phyloP scores from a whole-genome alignment of 805 yeast species.

The Clavispora fructus region DNA sequence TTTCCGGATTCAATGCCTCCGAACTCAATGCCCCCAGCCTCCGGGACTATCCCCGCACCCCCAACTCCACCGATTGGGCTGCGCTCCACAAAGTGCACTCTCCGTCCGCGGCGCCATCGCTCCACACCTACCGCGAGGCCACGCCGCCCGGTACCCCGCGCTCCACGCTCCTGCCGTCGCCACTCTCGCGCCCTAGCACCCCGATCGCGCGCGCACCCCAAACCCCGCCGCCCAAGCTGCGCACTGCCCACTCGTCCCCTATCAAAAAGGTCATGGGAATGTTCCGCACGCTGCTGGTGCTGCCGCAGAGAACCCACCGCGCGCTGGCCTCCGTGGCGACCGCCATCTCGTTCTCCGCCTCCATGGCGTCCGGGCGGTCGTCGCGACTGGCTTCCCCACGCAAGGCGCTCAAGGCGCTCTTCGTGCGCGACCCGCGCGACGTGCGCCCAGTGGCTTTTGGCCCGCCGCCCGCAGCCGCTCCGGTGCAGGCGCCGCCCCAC shows the following conservation, averaged over 20 bases:
- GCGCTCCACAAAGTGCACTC: slow-evolving; percentile 17
- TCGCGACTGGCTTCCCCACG: slow-evolving; percentile 29
- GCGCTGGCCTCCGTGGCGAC: slow-evolving; percentile 20
- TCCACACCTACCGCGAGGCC: slow-evolving; percentile 32
- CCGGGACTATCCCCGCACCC: background rate
- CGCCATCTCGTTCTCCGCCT: slow-evolving; percentile 21
- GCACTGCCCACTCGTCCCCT: slow-evolving; percentile 20
- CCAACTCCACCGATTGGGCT: slow-evolving; percentile 5
- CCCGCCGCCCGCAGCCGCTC: background rate
- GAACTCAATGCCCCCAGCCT: background rate
- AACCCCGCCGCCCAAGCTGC: background rate
- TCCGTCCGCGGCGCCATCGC: slow-evolving; percentile 36
- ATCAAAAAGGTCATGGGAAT: slow-evolving; percentile 20
- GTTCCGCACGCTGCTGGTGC: slow-evolving; percentile 10
- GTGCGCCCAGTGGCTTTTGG: background rate
- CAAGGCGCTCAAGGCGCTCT: slow-evolving; percentile 21
- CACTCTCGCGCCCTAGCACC: background rate
- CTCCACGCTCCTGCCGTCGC: background rate
- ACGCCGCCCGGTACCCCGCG: background rate
- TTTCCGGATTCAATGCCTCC: background rate
- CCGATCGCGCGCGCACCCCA: background rate
- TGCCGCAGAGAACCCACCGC: slow-evolving; percentile 12
- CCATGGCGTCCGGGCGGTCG: slow-evolving; percentile 23
- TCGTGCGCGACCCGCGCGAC: slow-evolving; percentile 1
- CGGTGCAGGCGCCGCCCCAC: background rate